A percentile compares a stretch with the other conserved stretches of the same genome.
These are phyloP conservation scores for Aureobasidium lini DNA, from an alignment of 2,329 filamentous ascomycete species.

Conservation along the genomic window DNA sequence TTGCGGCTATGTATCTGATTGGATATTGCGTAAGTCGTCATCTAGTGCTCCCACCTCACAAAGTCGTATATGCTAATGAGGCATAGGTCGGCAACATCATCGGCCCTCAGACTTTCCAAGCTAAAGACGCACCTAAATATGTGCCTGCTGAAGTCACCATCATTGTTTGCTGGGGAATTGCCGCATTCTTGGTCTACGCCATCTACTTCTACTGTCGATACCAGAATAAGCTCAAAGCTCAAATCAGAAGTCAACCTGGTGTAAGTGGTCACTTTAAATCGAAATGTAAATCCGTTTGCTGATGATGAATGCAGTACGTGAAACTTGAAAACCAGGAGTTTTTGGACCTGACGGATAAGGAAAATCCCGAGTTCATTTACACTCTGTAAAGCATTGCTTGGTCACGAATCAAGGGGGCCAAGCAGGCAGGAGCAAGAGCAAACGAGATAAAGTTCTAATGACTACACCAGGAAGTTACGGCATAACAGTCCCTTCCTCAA, in stretches of 20 bases:
- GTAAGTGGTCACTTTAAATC: slow-evolving; percentile 12
- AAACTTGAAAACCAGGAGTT: slow-evolving; percentile 61
- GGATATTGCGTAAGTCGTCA: slow-evolving; percentile 34
- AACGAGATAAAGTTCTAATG: too few relatives aligned
- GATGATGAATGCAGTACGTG: slow-evolving; percentile 35
- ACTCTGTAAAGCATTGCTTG: slow-evolving; percentile 33
- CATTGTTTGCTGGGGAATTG: slow-evolving; percentile 47
- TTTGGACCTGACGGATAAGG: slow-evolving; percentile 56
- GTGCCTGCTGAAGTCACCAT: slow-evolving; percentile 33
- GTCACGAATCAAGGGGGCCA: too few relatives aligned
- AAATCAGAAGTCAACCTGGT: slow-evolving; percentile 42
- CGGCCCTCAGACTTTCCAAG: slow-evolving; percentile 29
- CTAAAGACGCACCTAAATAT: slow-evolving; percentile 27
- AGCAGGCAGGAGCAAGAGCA: too few relatives aligned
- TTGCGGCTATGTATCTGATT: slow-evolving; percentile 47
- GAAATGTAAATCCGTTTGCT: background rate
- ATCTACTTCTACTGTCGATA: slow-evolving; percentile 54
- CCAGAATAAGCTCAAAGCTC: slow-evolving; percentile 54
- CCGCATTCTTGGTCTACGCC: slow-evolving; percentile 49
- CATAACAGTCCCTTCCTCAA: too few relatives aligned
- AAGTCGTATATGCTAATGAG: too few relatives aligned
- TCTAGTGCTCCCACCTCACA: too few relatives aligned
- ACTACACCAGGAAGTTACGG: too few relatives aligned
- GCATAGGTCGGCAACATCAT: slow-evolving; percentile 29
- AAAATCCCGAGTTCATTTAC: slow-evolving; percentile 57